Evolutionary conservation across 345 rosid species (phyloP).

Genomic region (Dipteronia sinensis): DNA sequence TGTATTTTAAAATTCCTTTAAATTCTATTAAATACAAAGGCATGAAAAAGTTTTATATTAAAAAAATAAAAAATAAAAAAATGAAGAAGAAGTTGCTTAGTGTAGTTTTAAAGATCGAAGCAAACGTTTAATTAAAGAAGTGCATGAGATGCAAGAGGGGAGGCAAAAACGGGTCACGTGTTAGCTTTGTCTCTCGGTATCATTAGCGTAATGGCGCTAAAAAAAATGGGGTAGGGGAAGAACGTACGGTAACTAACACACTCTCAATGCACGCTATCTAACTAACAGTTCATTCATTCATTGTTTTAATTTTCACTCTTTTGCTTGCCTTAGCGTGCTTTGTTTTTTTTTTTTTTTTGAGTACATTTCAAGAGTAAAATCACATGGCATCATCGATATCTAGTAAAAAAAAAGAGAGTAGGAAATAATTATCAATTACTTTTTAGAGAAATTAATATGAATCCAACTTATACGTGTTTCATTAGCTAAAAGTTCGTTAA

Average conservation of each 20-base stretch:
- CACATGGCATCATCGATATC: neutral
- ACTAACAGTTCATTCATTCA: neutral
- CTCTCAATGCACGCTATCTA: constrained; percentile 12
- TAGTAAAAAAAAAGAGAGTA: neutral
- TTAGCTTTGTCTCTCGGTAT: constrained; percentile 26
- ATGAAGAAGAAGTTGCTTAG: too few relatives aligned
- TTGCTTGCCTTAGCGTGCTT: neutral
- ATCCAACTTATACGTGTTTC: neutral
- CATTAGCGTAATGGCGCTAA: constrained; percentile 8
- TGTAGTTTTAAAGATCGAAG: constrained; percentile 15
- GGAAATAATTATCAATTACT: neutral
- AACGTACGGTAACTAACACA: constrained; percentile 4
- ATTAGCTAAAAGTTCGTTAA: too few relatives aligned
- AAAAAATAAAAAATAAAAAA: too few relatives aligned
- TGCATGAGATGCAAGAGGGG: constrained; percentile 17
- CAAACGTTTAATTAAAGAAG: constrained; percentile 20
- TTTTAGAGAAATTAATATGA: neutral
- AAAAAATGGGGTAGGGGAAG: neutral
- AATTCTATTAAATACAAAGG: too few relatives aligned
- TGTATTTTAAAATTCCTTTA: too few relatives aligned
- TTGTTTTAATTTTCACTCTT: constrained; percentile 23
- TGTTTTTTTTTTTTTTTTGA: neutral
- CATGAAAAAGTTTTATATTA: too few relatives aligned
- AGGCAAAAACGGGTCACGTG: constrained; percentile 18
- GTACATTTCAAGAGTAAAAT: constrained; percentile 9